Conservation (phyloP, 192 early-diverging fungal species). For the Funneliformis geosporum region DNA sequence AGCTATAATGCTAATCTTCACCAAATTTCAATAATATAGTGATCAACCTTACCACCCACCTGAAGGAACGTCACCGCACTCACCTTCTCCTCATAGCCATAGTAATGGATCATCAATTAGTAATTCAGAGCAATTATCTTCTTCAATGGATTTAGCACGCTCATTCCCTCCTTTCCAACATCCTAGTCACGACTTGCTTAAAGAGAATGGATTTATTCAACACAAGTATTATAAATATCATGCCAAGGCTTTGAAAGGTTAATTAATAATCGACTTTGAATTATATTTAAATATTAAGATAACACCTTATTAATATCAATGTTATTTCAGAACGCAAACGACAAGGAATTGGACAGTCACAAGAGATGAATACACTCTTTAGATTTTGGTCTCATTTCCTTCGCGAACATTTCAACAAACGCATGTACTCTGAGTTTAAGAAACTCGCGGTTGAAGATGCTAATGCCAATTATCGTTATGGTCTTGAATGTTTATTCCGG, state of each 20-base stretch:
- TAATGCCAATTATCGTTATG: slow-evolving; percentile 83
- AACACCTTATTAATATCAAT: not conserved
- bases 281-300: not conserved
- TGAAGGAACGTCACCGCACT: slow-evolving; percentile 32
- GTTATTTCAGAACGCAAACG: slow-evolving; percentile 74
- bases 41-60: slow-evolving; percentile 60
- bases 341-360: slow-evolving; percentile 83
- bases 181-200: slow-evolving; percentile 89
- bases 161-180: slow-evolving; percentile 73
- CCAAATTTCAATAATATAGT: not conserved
- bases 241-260: slow-evolving; percentile 77
- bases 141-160: slow-evolving; percentile 57
- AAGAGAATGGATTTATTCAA: slow-evolving; percentile 97
- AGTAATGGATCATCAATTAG: slow-evolving; percentile 36
- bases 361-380: slow-evolving; percentile 97
- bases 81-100: slow-evolving; percentile 40
- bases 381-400: slow-evolving; percentile 99
- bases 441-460: slow-evolving; percentile 88
- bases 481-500: slow-evolving; percentile 96
- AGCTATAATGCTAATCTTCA: not conserved
- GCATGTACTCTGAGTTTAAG: slow-evolving; percentile 94
- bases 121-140: slow-evolving; percentile 41
- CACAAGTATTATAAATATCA: slow-evolving; percentile 96
- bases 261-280: not conserved
- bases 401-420: slow-evolving; percentile 93